Conservation (phyloP, 2,329 filamentous ascomycete genomes). For the Pyrenochaeta sp. region DNA sequence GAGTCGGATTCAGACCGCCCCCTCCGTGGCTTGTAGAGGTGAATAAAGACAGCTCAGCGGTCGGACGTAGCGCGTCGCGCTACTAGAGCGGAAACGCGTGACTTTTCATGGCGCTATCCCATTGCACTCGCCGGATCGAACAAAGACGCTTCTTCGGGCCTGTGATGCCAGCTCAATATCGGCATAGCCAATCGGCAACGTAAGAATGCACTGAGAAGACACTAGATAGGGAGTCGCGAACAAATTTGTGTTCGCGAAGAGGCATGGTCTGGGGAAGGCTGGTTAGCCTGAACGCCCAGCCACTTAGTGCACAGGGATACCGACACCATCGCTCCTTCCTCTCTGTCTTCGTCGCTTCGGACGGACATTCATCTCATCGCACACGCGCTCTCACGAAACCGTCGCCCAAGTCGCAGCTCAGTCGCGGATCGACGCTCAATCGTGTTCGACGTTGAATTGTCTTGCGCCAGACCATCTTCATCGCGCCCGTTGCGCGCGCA, state of each 20-base stretch:
- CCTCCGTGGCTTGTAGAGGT: too few relatives aligned
- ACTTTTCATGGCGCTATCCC: constrained; percentile 6
- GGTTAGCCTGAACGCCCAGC: constrained; percentile 7
- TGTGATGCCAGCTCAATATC: constrained; percentile 13
- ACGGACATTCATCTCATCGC: constrained; percentile 20
- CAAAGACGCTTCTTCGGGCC: constrained; percentile 13
- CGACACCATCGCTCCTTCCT: constrained; percentile 16
- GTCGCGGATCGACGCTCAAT: constrained; percentile 12
- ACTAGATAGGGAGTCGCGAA: constrained; percentile 9
- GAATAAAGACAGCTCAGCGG: neutral
- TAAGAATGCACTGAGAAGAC: constrained; percentile 1
- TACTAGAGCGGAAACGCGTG: constrained; percentile 12
- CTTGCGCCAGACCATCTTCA: constrained; percentile 16
- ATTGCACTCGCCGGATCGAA: constrained; percentile 6
- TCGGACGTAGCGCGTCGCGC: constrained; percentile 9
- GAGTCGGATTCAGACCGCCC: neutral
- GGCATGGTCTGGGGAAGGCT: constrained; percentile 18
- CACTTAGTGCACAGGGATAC: constrained; percentile 25
- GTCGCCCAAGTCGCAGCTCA: constrained; percentile 12
- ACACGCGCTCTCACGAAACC: constrained; percentile 6
- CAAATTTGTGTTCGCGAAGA: constrained; percentile 11
- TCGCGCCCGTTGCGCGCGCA: constrained; percentile 24
- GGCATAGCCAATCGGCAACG: constrained; percentile 21
- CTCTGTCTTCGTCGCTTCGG: constrained; percentile 19
- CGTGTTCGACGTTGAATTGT: constrained; percentile 12